Evolutionary conservation across 148 eudicot genomes (phyloP).

Genomic region (Heliamphora exappendiculata): DNA sequence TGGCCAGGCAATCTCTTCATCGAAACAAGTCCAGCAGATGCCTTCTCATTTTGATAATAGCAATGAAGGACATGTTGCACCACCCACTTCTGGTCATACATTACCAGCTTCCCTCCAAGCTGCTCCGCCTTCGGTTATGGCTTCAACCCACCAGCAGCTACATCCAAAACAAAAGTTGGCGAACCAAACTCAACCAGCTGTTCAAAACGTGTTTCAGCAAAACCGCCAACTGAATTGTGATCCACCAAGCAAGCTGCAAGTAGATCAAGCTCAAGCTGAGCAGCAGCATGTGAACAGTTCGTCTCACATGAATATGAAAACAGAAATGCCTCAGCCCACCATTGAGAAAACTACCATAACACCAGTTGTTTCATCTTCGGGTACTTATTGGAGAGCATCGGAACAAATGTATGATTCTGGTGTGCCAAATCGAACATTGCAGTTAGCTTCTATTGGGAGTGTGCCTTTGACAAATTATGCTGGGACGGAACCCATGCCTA

Average conservation of each 20-base stretch:
- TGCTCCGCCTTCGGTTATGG: constrained; percentile 23
- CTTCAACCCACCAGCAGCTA: constrained; percentile 42
- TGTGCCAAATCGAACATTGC: constrained; percentile 24
- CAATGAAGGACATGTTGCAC: constrained; percentile 33
- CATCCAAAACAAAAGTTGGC: constrained; percentile 34
- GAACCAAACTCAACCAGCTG: constrained; percentile 36
- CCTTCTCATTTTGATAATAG: constrained; percentile 43
- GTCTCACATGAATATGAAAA: constrained; percentile 18
- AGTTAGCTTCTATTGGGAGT: constrained; percentile 29
- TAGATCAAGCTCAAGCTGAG: constrained; percentile 34
- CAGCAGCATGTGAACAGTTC: constrained; percentile 25
- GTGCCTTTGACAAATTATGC: constrained; percentile 27
- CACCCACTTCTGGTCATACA: constrained; percentile 25
- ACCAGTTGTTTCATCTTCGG: constrained; percentile 29
- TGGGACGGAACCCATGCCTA: constrained; percentile 32
- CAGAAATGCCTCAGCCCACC: constrained; percentile 21
- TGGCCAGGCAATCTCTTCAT: constrained; percentile 31
- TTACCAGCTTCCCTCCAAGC: constrained; percentile 36
- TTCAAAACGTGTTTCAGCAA: constrained; percentile 41
- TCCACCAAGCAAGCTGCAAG: constrained; percentile 31
- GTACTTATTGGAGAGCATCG: constrained; percentile 31
- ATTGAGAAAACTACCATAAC: constrained; percentile 20
- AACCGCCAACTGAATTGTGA: constrained; percentile 40
- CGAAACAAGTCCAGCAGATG: constrained; percentile 46
- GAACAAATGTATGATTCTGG: constrained; percentile 33